A percentile compares a stretch with the other conserved stretches of the same genome.
Evolutionary conservation across 2,329 filamentous ascomycete genomes (phyloP).

Genomic region (Didymella segeticola): DNA sequence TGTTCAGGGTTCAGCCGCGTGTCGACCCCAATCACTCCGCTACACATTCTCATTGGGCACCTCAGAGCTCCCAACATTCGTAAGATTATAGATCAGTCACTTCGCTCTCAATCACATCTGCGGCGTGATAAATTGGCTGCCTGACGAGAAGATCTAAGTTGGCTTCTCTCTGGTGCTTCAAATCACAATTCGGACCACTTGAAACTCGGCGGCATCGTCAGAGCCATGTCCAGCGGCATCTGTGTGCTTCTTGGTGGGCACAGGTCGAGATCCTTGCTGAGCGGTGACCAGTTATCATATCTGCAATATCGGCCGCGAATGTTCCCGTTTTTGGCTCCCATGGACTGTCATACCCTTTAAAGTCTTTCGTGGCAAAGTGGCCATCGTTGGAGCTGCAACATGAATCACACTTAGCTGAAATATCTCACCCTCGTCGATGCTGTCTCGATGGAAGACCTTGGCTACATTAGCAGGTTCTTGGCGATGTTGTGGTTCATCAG

Average conservation of each 20-base stretch:
- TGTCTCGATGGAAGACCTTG: no score
- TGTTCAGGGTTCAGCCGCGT: not conserved
- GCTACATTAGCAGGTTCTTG: no score
- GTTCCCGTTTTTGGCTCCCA: no score
- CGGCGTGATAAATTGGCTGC: not conserved
- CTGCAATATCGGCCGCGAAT: no score
- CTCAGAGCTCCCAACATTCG: not conserved
- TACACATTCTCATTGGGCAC: slow-evolving; percentile 7
- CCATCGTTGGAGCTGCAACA: no score
- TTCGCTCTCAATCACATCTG: not conserved
- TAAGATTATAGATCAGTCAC: not conserved
- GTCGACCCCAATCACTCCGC: not conserved
- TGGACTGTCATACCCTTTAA: not conserved
- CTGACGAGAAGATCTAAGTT: not conserved
- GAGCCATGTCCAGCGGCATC: no score
- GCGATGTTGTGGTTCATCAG: no score
- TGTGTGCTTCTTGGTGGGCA: no score
- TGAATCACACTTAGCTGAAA: no score
- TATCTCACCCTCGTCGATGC: no score
- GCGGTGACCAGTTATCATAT: no score
- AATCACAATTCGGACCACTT: not conserved
- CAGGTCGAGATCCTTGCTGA: no score
- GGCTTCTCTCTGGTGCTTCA: not conserved
- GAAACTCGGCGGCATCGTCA: not conserved
- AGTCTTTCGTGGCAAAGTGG: not conserved